Base-by-base conservation (phyloP, 257 asterid genomes). In the Ligustrum vulgare region DNA sequence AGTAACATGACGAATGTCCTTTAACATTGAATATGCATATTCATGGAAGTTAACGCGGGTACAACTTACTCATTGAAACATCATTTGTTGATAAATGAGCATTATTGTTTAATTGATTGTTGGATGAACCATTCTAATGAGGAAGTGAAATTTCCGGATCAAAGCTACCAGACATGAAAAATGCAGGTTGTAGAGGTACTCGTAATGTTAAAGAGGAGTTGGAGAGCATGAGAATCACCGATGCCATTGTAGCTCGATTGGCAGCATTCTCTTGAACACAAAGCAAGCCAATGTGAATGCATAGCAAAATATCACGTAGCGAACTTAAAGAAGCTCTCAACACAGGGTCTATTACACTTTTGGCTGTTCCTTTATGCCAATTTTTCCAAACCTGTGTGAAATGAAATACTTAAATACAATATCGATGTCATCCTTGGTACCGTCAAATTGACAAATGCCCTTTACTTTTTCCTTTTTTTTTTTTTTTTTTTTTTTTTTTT, bases 221-320 rank as follows among this genome's bases (percentile, higher is more conserved):
- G 6, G 45, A 79, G 9, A 82, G 78, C 89, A 85, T 84, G 0
- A 80, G 56, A 54, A 79, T 75, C 0, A 77, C 82, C 0, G 80
- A 67, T 35, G 82, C 77, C 84, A 77, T 84, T n/a, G 86, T 77
- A 25, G 88, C 84, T 20, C 86, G 70, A 51, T 78, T 60, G 2
- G 54, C 31, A 1, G 78, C 74, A 69, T 75, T 74, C 60, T 75
- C 78, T 47, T 83, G 87, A 54, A 83, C 83, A 2, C 87, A 80
- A 9, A 83, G 11, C 82, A 84, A 60, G 3, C 83, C 83, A 2
- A 83, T 80, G 28, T 80, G 87, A 34, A 78, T 75, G 51, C 85
- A 83, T 43, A 81, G 75, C 75, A 75, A 0, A 25, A 80, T 78
- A 15, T 80, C 87, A 1, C n/a, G 49, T 35, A n/a, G 74, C 69